Conservation (phyloP, 257 asterid species). For the Solanum chiquidenum region DNA sequence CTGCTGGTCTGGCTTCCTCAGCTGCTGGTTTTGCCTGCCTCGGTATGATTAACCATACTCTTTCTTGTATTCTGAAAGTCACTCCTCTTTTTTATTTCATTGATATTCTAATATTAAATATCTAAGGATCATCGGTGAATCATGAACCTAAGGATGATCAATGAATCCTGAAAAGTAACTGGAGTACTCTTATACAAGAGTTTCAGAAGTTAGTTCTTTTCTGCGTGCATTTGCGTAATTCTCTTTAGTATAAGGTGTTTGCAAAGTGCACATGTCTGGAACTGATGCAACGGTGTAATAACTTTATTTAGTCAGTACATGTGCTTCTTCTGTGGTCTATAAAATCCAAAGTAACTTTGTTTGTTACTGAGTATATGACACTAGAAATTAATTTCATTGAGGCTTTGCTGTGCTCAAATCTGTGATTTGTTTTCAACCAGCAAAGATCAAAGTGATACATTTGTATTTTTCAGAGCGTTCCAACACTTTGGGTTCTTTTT, state of each 20-base stretch:
- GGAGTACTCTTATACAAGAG: background rate
- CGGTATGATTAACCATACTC: conserved; percentile 31
- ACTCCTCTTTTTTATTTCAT: background rate
- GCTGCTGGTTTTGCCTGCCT: conserved; percentile 99
- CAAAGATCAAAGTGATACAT: background rate
- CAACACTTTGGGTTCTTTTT: background rate
- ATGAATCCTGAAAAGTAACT: background rate
- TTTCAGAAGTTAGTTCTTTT: background rate
- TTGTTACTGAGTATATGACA: background rate
- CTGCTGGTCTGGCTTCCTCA: conserved; percentile 99
- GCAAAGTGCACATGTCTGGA: background rate
- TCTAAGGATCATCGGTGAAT: background rate
- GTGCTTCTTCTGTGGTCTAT: background rate
- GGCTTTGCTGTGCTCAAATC: background rate
- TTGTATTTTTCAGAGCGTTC: background rate
- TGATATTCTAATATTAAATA: background rate
- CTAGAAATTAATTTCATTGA: background rate
- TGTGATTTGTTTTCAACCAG: background rate
- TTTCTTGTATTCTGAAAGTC: background rate
- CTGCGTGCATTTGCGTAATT: background rate
- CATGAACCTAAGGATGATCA: background rate
- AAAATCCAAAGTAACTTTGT: background rate
- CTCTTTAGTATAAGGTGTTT: background rate
- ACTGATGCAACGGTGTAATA: background rate
- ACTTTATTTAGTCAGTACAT: background rate